Conservation (phyloP, 768 basidiomycete species). For the Boletales sp. region DNA sequence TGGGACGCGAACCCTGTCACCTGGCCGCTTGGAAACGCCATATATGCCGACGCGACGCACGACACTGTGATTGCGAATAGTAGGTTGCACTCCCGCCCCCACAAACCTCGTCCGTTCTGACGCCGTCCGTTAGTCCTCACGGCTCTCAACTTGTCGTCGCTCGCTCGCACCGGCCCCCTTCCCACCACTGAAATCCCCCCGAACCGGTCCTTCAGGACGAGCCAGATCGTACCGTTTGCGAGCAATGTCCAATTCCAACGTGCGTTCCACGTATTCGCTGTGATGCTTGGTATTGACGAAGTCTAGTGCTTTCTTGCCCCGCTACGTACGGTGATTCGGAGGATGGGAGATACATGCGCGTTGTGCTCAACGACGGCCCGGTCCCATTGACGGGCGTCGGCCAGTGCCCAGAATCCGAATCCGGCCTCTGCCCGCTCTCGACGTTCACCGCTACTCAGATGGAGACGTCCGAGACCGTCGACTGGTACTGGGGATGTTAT, state of each 20-base stretch:
- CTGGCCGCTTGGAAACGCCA: conserved; percentile 65
- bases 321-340: not conserved
- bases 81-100: conserved; percentile 28
- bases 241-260: conserved; percentile 89
- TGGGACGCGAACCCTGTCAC: conserved; percentile 66
- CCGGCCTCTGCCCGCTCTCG: conserved; percentile 71
- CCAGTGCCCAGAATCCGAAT: conserved; percentile 59
- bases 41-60: conserved; percentile 90
- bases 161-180: conserved; percentile 71
- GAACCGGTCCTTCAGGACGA: conserved; percentile 64
- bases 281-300: not conserved
- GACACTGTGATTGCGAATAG: conserved; percentile 85
- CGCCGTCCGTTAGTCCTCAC: conserved; percentile 55
- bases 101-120: no score
- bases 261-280: conserved; percentile 30
- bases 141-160: conserved; percentile 75
- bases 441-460: conserved; percentile 70
- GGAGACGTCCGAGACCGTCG: conserved; percentile 62
- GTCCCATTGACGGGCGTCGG: conserved; percentile 74
- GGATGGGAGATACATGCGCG: conserved; percentile 60
- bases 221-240: conserved; percentile 84
- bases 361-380: conserved; percentile 87
- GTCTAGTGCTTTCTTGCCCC: conserved; percentile 58
- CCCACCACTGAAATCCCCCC: conserved; percentile 68
- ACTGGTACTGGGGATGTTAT: conserved; percentile 74